Conservation (phyloP, 495 filamentous ascomycete species). For the Podospora comata region DNA sequence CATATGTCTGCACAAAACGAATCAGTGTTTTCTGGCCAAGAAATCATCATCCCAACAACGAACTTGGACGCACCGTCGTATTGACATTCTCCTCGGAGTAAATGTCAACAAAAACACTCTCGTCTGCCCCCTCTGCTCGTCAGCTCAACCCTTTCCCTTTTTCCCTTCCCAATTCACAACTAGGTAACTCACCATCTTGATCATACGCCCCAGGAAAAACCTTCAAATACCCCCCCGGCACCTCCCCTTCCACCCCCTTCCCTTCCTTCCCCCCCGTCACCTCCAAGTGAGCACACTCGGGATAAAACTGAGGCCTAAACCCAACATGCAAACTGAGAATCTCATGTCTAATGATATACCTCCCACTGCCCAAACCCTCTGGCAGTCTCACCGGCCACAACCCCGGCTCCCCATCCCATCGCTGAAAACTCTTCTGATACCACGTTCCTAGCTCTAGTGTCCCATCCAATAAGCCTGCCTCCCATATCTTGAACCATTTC, state of each 20-base stretch:
- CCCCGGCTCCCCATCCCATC: constrained; percentile 42
- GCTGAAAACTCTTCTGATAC: constrained; percentile 51
- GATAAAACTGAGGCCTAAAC: constrained; percentile 54
- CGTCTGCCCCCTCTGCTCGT: constrained; percentile 32
- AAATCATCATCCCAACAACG: no score
- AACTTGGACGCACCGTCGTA: constrained; percentile 27
- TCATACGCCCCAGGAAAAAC: constrained; percentile 52
- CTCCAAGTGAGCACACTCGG: constrained; percentile 54
- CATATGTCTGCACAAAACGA: constrained; percentile 36
- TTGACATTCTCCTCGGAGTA: constrained; percentile 39
- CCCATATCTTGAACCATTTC: constrained; percentile 54
- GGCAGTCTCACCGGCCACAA: constrained; percentile 53
- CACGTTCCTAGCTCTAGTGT: constrained; percentile 50
- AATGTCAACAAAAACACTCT: constrained; percentile 51
- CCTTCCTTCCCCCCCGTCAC: constrained; percentile 44
- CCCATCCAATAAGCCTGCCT: constrained; percentile 46
- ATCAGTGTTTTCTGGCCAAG: no score
- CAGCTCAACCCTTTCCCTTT: background rate
- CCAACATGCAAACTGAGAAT: constrained; percentile 53
- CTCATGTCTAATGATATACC: constrained; percentile 55
- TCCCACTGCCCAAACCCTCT: constrained; percentile 41
- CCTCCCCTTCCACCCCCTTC: constrained; percentile 31
- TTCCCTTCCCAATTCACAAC: background rate
- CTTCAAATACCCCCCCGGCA: constrained; percentile 34
- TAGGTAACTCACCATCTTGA: constrained; percentile 38